Conservation (phyloP, 495 filamentous ascomycete genomes). For the Astrothelium subdiscretum region DNA sequence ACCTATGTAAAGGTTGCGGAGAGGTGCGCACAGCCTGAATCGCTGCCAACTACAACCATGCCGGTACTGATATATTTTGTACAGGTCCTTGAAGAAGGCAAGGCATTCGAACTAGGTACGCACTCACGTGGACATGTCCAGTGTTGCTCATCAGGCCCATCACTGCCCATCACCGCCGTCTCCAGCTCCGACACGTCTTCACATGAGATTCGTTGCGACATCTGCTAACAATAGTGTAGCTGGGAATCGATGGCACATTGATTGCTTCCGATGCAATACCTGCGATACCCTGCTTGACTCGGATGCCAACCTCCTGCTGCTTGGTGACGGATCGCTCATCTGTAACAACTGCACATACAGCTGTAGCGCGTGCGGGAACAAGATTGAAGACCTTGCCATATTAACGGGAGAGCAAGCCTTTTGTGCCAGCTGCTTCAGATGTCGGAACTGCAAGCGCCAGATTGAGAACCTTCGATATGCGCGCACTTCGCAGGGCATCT, state of each 20-base stretch:
- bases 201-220: not conserved
- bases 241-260: conserved; percentile 97
- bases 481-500: conserved; percentile 93
- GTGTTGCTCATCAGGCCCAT: not conserved
- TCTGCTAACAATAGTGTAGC: conserved; percentile 39
- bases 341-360: conserved; percentile 99
- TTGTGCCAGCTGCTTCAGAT: conserved; percentile 93
- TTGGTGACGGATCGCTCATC: conserved; percentile 95
- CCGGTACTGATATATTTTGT: conserved; percentile 18
- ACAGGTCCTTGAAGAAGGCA: conserved; percentile 93
- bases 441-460: conserved; percentile 94
- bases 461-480: conserved; percentile 99
- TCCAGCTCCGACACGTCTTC: conserved; percentile 12
- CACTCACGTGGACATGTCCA: conserved; percentile 3
- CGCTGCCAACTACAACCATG: not conserved
- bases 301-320: conserved; percentile 91
- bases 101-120: conserved; percentile 94
- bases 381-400: conserved; percentile 97
- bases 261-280: conserved; percentile 97
- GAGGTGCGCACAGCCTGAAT: conserved; percentile 47
- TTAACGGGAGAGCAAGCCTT: conserved; percentile 98
- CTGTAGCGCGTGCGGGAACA: conserved; percentile 92
- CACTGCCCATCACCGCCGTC: not conserved
- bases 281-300: conserved; percentile 94
- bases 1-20: conserved; percentile 95